Evolutionary conservation across 805 yeast species (phyloP), one percentile per base, ranked within the genome.

Genomic region (Sugiyamaella lignohabitans): DNA sequence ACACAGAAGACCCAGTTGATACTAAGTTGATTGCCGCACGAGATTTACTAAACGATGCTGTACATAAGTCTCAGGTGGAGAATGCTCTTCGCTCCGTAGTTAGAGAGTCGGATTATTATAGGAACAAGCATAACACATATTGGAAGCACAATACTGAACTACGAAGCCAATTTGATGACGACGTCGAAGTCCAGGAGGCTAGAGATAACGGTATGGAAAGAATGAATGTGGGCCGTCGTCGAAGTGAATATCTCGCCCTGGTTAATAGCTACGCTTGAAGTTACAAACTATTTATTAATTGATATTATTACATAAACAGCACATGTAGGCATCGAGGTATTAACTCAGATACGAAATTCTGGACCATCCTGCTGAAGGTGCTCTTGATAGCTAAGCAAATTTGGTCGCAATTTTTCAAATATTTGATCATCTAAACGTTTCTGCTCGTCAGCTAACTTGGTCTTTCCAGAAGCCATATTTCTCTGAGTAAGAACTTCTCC

Each of bases 41-140:
- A 19, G 34, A 20, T n/a, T 39, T 41, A 21, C 43, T 47, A 17
- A 40, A 47, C 20, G 29, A 43, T 2, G 47, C 48, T 5, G 30
- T 43, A 3, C 44, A 40, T 30, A 43, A 46, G 35, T 38, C 43
- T 42, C 40, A 48, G 32, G 38, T 42, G 3, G 39, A 42, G 17
- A 38, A 24, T 6, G 20, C 39, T 37, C 47, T 52, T 20, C 46
- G 49, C 21, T 41, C 46, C 6, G 30, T 48, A 4, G 47, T 50
- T 5, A 38, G 46, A 29, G 40, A 47, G 34, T 43, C 50, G 42
- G 46, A 50, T 3, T 41, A 39, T 17, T 38, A 47, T 30, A 35
- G 52, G 3, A 40, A 37, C 14, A 40, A 40, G 23, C 42, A 43
- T 21, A 20, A 34, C 11, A 22, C 24, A 16, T 32, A 27, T 32